These are phyloP conservation scores for Suzukiozyma palmioleophila DNA, from an alignment of 1,139 yeast species.

Conservation along the genomic window DNA sequence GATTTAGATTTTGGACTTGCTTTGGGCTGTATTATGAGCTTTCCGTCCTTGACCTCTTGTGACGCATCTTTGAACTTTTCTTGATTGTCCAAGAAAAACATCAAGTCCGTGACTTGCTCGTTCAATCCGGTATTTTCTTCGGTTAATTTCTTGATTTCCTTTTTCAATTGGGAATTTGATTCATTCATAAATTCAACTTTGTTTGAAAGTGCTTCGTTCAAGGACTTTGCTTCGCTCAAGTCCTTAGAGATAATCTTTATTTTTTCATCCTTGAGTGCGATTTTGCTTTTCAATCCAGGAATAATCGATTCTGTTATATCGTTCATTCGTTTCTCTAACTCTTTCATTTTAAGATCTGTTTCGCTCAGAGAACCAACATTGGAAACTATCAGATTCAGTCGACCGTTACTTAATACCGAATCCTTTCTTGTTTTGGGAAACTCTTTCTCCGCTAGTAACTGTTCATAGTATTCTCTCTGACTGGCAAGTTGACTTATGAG, in stretches of 20 bases:
- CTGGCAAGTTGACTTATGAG: conserved; percentile 79
- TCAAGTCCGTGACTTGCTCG: conserved; percentile 74
- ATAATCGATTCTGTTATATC: conserved; percentile 23
- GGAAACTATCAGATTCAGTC: conserved; percentile 4
- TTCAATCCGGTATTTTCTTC: conserved; percentile 47
- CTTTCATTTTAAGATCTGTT: conserved; percentile 33
- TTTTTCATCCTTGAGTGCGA: conserved; percentile 29
- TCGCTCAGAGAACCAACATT: conserved; percentile 12
- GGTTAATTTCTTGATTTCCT: conserved; percentile 20
- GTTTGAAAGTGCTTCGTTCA: conserved; percentile 53
- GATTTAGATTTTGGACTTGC: conserved; percentile 14
- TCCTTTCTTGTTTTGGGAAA: conserved; percentile 20
- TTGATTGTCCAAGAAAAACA: conserved; percentile 76
- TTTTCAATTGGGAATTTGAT: conserved; percentile 28
- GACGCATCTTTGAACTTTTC: conserved; percentile 67
- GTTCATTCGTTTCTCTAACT: conserved; percentile 20
- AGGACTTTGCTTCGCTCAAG: conserved; percentile 29
- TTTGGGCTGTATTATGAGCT: conserved; percentile 41
- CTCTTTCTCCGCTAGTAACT: conserved; percentile 43
- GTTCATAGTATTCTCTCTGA: conserved; percentile 84
- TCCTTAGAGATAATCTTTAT: conserved; percentile 26
- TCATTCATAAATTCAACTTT: conserved; percentile 50
- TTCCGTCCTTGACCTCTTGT: conserved; percentile 70
- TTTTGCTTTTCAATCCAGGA: conserved; percentile 31
- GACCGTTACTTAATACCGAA: conserved; percentile 10